These are phyloP conservation scores for Boletellus ananas DNA, from an alignment of 768 basidiomycete genomes.

Conservation along the genomic window DNA sequence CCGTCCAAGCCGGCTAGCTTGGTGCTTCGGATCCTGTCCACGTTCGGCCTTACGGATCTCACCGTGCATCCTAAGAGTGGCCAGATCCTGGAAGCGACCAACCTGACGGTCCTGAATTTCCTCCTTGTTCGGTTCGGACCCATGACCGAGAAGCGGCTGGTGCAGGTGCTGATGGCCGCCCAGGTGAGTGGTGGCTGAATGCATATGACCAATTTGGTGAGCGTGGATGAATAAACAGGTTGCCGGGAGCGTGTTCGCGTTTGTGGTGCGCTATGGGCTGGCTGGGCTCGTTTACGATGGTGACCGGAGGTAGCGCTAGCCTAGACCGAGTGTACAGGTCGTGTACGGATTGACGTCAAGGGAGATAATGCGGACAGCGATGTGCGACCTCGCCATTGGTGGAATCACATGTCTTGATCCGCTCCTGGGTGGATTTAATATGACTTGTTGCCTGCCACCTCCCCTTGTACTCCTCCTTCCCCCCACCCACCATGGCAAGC, in stretches of 20 bases:
- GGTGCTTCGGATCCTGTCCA: conserved; percentile 55
- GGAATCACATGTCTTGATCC: conserved; percentile 20
- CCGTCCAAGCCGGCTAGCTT: conserved; percentile 53
- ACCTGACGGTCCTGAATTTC: conserved; percentile 88
- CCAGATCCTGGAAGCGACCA: conserved; percentile 68
- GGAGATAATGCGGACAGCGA: not conserved
- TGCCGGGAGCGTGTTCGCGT: conserved; percentile 75
- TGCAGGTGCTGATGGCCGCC: conserved; percentile 63
- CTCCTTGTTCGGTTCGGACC: conserved; percentile 78
- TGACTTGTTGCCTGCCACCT: conserved; percentile 9
- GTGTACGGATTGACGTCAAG: too few species aligned
- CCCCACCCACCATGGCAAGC: conserved; percentile 44
- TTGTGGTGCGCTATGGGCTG: conserved; percentile 84
- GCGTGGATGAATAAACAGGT: conserved; percentile 39
- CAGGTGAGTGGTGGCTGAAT: conserved; percentile 48
- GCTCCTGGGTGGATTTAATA: conserved; percentile 20
- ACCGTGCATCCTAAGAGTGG: conserved; percentile 52
- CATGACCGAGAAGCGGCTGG: conserved; percentile 80
- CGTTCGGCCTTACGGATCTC: conserved; percentile 65
- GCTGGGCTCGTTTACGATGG: conserved; percentile 90
- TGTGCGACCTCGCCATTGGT: conserved; percentile 1
- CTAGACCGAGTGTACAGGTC: too few species aligned
- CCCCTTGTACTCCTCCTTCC: conserved; percentile 19
- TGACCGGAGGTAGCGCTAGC: conserved; percentile 59
- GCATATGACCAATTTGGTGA: not conserved